Base-by-base conservation (phyloP, 192 early-diverging fungal genomes). In the Physocladia obscura region DNA sequence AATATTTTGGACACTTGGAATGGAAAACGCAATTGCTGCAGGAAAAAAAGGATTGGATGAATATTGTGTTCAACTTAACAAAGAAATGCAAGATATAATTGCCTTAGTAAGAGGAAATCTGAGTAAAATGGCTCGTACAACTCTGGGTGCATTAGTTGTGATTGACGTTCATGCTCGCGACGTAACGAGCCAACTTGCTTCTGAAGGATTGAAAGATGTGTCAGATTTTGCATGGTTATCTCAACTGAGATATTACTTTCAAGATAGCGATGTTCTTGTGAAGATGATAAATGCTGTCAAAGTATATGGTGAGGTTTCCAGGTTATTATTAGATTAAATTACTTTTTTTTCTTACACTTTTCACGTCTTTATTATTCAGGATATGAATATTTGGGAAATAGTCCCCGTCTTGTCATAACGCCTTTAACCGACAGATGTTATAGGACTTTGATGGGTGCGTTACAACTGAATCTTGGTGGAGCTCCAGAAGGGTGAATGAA, bases 151-250 rank as follows among this genome's bases (percentile, higher is more conserved):
- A 17, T 67, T 88, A 19, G 86, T 88, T 1, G 86, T 88, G 22
- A 86, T 88, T 56, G 86, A 88, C 73, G 86, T 88, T 22, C 86
- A 88, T 67, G 86, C 86, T 26, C 67, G 86, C 24, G 86, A 88
- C 75, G 86, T 88, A 13, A 78, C 82, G 2, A 68, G 62, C 11
- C 59, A 77, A 11, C 71, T 88, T 4, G 74, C 77, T 1, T 21
- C 82, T 44, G 80, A 80, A 26, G 78, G 70, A 4, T 31, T 81
- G 24, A 75, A 58, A 26, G 86, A 88, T 51, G 69, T 79, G 21
- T 78, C 68, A 36, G 86, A 88, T 39, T 88, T 88, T 61, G 70
- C 77, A 8, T 88, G 86, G 86, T 78, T 88, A 2, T 75, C 85
- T 31, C 86, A 88, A 61, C 54, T 88, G 49, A 48, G 86, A 29